Percentiles rank a stretch among this genome's conserved stretches.
phyloP scores from a whole-genome alignment of 2,329 filamentous ascomycete species.

The Magnaporthiopsis incrustans region DNA sequence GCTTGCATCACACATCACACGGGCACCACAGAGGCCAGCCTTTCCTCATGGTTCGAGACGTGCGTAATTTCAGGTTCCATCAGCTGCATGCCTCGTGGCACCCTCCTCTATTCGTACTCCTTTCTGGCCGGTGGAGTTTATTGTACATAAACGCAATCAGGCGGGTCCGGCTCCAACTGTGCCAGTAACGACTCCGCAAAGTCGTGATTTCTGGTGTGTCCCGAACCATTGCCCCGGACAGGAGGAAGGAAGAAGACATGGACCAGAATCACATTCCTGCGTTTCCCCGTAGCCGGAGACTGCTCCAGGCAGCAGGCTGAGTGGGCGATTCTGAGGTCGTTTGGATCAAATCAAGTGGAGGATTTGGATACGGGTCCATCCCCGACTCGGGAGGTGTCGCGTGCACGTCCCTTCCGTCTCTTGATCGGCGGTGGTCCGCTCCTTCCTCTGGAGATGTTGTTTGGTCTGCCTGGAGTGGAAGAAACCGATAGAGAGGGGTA shows the following conservation, averaged over 20 bases:
- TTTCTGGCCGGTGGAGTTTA: background rate
- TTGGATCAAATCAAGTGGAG: background rate
- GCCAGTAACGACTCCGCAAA: no score
- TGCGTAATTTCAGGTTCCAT: background rate
- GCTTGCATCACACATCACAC: background rate
- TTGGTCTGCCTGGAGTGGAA: background rate
- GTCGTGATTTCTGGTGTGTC: no score
- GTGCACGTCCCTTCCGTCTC: background rate
- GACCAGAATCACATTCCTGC: no score
- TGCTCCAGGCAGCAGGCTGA: background rate
- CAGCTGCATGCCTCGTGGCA: background rate
- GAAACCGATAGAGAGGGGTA: background rate
- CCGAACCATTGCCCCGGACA: no score
- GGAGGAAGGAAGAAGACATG: no score
- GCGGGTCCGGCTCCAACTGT: no score
- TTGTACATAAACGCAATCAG: no score
- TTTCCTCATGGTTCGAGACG: background rate
- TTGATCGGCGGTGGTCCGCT: background rate
- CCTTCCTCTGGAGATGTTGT: background rate
- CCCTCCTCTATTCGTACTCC: background rate
- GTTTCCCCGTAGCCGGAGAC: background rate
- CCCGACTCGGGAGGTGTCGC: background rate
- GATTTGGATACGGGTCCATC: background rate
- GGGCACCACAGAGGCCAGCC: background rate
- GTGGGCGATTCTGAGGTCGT: background rate